phyloP scores from a whole-genome alignment of 1,284 basidiomycete species.

The Ganoderma meredithae region DNA sequence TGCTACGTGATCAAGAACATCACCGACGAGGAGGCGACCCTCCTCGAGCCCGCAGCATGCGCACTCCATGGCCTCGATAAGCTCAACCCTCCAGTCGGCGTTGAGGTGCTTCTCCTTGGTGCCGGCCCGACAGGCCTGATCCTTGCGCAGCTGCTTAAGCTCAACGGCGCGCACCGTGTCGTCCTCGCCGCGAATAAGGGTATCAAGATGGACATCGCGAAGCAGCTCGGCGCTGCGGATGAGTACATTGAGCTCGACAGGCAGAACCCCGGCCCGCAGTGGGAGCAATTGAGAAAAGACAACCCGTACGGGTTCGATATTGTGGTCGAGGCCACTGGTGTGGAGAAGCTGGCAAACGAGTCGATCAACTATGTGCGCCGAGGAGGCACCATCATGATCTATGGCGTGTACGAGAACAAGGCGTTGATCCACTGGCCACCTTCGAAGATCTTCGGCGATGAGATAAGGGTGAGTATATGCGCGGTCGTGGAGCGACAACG shows the following conservation, averaged over 20 bases:
- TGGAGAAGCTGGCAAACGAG: slow-evolving; percentile 62
- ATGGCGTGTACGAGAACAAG: slow-evolving; percentile 66
- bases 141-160: slow-evolving; percentile 66
- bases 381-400: slow-evolving; percentile 58
- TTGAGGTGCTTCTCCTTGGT: slow-evolving; percentile 60
- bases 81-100: slow-evolving; percentile 60
- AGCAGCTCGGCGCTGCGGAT: slow-evolving; percentile 58
- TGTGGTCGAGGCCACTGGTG: slow-evolving; percentile 69
- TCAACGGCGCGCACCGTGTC: slow-evolving; percentile 59
- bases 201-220: slow-evolving; percentile 66
- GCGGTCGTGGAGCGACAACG: not conserved
- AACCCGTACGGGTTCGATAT: slow-evolving; percentile 71
- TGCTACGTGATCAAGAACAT: slow-evolving; percentile 67
- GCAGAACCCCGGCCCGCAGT: slow-evolving; percentile 56
- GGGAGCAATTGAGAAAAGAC: slow-evolving; percentile 63
- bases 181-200: slow-evolving; percentile 62
- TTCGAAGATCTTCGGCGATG: slow-evolving; percentile 66
- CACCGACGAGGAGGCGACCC: slow-evolving; percentile 64
- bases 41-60: slow-evolving; percentile 69
- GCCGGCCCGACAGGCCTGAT: slow-evolving; percentile 64
- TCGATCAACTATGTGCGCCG: slow-evolving; percentile 67
- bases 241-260: slow-evolving; percentile 67
- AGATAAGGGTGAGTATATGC: slow-evolving; percentile 53
- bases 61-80: slow-evolving; percentile 71
- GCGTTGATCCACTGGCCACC: slow-evolving; percentile 65